Conservation (phyloP, 352 stramenopile genomes). For the Elongisporangium anandrum region DNA sequence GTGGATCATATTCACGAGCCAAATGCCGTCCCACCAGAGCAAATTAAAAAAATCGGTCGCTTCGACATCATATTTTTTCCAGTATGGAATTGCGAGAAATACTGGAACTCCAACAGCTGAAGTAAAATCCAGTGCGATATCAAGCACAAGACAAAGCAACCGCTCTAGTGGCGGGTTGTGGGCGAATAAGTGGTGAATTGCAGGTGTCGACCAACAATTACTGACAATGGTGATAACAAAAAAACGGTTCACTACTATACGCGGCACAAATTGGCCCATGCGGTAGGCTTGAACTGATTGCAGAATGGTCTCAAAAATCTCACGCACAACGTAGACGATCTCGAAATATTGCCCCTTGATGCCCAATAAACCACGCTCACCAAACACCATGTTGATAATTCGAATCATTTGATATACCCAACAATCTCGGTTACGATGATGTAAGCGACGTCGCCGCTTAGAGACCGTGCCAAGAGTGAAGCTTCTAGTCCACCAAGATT, state of each 20-base stretch:
- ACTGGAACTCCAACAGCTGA: conserved; percentile 21
- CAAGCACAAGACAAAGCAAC: conserved; percentile 13
- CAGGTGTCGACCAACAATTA: conserved; percentile 29
- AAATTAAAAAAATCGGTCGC: conserved; percentile 14
- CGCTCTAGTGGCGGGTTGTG: conserved; percentile 18
- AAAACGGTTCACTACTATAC: conserved; percentile 31
- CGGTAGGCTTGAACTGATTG: conserved; percentile 22
- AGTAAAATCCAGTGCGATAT: conserved; percentile 24
- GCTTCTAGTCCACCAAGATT: no score
- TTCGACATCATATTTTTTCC: conserved; percentile 8
- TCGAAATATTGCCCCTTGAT: conserved; percentile 23
- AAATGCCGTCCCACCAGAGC: conserved; percentile 22
- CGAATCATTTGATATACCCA: no score
- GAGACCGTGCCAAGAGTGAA: no score
- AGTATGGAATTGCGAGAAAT: conserved; percentile 18
- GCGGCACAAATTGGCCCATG: conserved; percentile 22
- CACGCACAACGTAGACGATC: conserved; percentile 9
- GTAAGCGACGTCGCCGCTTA: no score
- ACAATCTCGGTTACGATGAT: no score
- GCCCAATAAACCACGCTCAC: conserved; percentile 10
- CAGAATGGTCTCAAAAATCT: conserved; percentile 21
- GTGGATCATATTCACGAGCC: conserved; percentile 27
- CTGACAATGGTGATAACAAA: conserved; percentile 22
- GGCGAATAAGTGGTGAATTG: conserved; percentile 24
- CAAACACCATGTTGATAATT: no score